Base-by-base conservation (phyloP, 176 grass and related monocot genomes). In the Zoysia pacifica region DNA sequence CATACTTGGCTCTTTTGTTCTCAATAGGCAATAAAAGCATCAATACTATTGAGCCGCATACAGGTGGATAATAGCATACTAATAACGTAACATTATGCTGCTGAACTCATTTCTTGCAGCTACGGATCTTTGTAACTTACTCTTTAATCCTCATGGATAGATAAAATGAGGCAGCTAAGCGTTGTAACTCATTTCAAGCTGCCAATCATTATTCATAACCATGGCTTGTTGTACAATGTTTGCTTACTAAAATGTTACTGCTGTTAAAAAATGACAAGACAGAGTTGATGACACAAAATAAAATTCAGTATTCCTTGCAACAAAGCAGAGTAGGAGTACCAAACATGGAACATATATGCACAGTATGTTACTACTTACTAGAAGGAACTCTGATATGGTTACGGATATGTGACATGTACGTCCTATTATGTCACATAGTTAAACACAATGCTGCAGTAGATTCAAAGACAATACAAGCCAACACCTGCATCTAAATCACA, bases 151-250 rank as follows among this genome's bases (percentile, higher is more conserved):
- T 11, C 59, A 46, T 70, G 70, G 38, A 52, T 19, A 41, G 10
- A 79, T 15, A 37, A 78, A 74, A 74, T 62, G 53, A 79, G 5
- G 50, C 62, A 83, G 50, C 19, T 47, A 67, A 88, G 8, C 19
- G 20, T 45, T 40, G 43, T 58, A 68, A 69, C 54, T 48, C 55
- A 73, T 48, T 70, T 40, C 69, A 68, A 20, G 69, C 52, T 53
- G 11, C 6, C 40, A 38, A 68, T 42, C 15, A 11, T 11, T 5
- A 15, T 49, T 72, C 46, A 19, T 45, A 2, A 9, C 38, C 45
- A 7, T 62, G 7, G 51, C 56, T 52, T 61, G 38, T 80, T 67
- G 36, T 62, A 86, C 36, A 73, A 18, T 65, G 36, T 3, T 64
- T 84, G 14, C 20, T 20, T 38, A 7, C 9, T n/a, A 37, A 13